Base-by-base conservation (phyloP, 192 early-diverging fungal genomes). In the Gryganskiella cystojenkinii region DNA sequence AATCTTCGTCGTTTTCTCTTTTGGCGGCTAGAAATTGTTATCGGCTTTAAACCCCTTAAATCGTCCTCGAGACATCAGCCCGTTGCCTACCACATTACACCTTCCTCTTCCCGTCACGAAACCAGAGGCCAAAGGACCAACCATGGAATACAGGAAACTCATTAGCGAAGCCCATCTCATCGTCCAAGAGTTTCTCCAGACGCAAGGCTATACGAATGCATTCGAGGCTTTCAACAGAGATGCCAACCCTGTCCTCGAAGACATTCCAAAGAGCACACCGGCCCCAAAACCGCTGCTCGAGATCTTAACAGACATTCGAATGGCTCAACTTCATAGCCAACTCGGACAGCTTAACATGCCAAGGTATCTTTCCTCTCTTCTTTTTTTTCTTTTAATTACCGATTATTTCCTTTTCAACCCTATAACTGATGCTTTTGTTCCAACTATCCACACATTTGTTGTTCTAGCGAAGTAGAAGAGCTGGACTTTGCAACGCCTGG, bases 151-250 rank as follows among this genome's bases (percentile, higher is more conserved):
- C 44, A 67, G 73, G 34, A 61, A 54, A 37, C 33, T 68, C 9
- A 47, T 68, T 42, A 59, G 64, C 54, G 73, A 76, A 3, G 73
- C 73, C 4, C 73, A 76, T 79, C 69, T 79, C 52, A 79, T 88
- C 45, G 79, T 88, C 2, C 66, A 71, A 28, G 50, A 72, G 5
- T 88, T 87, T 61, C 71, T 88, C 17, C 42, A 64, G n/a, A 63
- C 71, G 19, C 60, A 79, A 28, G 81, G 74, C 33, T 83, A 84
- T 37, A 65, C 64, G 28, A 58, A 45, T 14, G 80, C 87, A 7
- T 79, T 83, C 11, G 69, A 81, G 37, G 70, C 74, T n/a, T 82
- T 84, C 15, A 52, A 83, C 17, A 37, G 68, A 25, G 87, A 88
- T 46, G 87, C 86, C 17, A 44, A 57, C 14, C 43, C 30, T 51